Base-by-base conservation (phyloP, 306 rosid genomes). In the Pterocarpus santalinus region DNA sequence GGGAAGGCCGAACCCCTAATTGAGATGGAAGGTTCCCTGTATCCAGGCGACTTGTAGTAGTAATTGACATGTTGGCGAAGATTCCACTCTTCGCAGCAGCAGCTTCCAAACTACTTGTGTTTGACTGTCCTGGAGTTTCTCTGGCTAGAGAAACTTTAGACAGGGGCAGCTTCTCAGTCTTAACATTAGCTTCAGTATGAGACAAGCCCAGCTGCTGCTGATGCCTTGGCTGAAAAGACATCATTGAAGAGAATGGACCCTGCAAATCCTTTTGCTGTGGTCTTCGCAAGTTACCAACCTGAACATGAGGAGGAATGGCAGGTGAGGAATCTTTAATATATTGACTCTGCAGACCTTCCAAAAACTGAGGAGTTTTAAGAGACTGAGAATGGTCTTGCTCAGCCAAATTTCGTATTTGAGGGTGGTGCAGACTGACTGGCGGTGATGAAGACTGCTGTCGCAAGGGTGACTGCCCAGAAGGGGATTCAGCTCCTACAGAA, bases 1-100 rank as follows among this genome's bases (percentile, higher is more conserved):
- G 51, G 28, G 83, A 71, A 34, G 91, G 86, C 73, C 60, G 80
- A 75, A 69, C 65, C 68, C 87, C 89, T 35, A 82, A 32, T 17
- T 77, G 85, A 60, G 90, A 87, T 67, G 87, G 86, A 62, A 78
- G 69, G 49, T 80, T 77, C 75, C 78, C 82, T 51, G 32, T 47
- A 56, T 83, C 89, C 84, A 17, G 74, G 57, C 75, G 66, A 85
- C 62, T 80, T 60, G 65, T 55, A 82, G 67, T 84, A 30, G 74
- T 80, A 79, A 69, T 76, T 69, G 90, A 76, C 77, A 32, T 82
- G 65, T 53, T 86, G 70, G 91, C 83, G 11, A 91, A 86, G 75
- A 87, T 82, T 83, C 97, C 92, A 65, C 90, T 85, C 74, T 94
- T 87, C 89, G 89, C 72, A 63, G 90, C 87, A 52, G 93, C 91